phyloP scores from a whole-genome alignment of 1,284 basidiomycete genomes.

The Tylopilus orsonianus region DNA sequence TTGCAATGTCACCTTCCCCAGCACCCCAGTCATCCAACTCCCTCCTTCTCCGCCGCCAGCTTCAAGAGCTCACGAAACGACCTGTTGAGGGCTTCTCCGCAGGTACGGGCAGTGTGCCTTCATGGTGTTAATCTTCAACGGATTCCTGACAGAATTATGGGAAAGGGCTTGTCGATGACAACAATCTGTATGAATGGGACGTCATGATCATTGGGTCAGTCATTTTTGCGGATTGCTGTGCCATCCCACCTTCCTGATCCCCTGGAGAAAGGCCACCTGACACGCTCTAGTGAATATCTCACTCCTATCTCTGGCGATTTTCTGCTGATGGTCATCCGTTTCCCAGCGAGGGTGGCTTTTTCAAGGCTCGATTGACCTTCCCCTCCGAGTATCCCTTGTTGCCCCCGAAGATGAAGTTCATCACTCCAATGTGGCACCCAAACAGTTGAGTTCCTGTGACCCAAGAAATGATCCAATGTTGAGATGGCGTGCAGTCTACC shows the following conservation, averaged over 20 bases:
- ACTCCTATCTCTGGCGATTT: conserved; percentile 8
- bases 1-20: conserved; percentile 49
- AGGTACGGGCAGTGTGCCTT: conserved; percentile 47
- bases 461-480: conserved; percentile 5
- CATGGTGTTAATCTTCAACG: conserved; percentile 27
- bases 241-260: conserved; percentile 20
- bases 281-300: conserved; percentile 78
- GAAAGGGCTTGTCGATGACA: conserved; percentile 86
- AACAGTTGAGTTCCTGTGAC: conserved; percentile 66
- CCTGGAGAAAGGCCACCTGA: conserved; percentile 70
- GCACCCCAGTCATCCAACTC: conserved; percentile 55
- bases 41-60: conserved; percentile 77
- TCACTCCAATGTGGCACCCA: conserved; percentile 98
- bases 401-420: conserved; percentile 95
- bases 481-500: conserved; percentile 64
- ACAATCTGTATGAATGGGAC: conserved; percentile 93
- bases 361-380: conserved; percentile 86
- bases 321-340: background rate
- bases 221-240: conserved; percentile 1
- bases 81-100: conserved; percentile 95
- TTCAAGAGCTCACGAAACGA: conserved; percentile 82
- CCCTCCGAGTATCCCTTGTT: conserved; percentile 88
- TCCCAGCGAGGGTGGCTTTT: conserved; percentile 86
- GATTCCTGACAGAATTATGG: conserved; percentile 33
- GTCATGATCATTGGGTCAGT: conserved; percentile 89